These are phyloP conservation scores for Fusarium stilboides DNA, from an alignment of 2,329 filamentous ascomycete genomes.

Conservation along the genomic window DNA sequence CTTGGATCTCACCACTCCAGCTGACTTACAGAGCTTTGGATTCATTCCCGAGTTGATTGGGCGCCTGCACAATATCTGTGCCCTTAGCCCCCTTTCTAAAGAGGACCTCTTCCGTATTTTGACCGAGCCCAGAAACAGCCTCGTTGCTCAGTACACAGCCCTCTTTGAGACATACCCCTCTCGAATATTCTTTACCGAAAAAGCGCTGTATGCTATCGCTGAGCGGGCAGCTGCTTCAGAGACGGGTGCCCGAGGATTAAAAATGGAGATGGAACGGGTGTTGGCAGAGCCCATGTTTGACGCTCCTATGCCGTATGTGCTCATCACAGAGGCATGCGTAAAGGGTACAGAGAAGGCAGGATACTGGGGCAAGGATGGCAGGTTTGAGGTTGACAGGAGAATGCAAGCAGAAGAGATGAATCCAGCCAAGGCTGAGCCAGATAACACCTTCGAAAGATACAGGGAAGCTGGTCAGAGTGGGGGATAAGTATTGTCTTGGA, in stretches of 20 bases:
- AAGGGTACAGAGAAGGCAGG: conserved; percentile 71
- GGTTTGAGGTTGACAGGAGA: conserved; percentile 77
- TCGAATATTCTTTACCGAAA: conserved; percentile 85
- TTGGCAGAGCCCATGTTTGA: conserved; percentile 87
- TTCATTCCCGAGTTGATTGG: conserved; percentile 97
- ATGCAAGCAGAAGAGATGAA: conserved; percentile 73
- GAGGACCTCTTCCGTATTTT: conserved; percentile 85
- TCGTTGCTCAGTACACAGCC: conserved; percentile 89
- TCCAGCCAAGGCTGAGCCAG: conserved; percentile 32
- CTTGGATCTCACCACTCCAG: conserved; percentile 81
- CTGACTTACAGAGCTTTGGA: conserved; percentile 86
- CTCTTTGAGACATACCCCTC: conserved; percentile 87
- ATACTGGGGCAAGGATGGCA: conserved; percentile 79
- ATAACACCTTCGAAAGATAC: conserved; percentile 58
- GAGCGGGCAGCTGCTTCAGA: conserved; percentile 71
- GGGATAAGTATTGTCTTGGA: conserved; percentile 53
- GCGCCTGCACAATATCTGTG: conserved; percentile 91
- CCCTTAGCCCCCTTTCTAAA: conserved; percentile 81
- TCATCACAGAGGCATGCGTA: conserved; percentile 80
- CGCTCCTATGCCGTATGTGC: conserved; percentile 81
- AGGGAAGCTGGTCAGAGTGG: conserved; percentile 65
- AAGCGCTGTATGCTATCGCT: conserved; percentile 86
- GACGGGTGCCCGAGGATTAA: conserved; percentile 85
- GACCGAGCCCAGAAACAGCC: conserved; percentile 90
- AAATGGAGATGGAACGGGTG: conserved; percentile 85